Evolutionary conservation across 2,329 filamentous ascomycete species (phyloP), one percentile per base, ranked within the genome.

Genomic region (Claviceps pazoutovae): DNA sequence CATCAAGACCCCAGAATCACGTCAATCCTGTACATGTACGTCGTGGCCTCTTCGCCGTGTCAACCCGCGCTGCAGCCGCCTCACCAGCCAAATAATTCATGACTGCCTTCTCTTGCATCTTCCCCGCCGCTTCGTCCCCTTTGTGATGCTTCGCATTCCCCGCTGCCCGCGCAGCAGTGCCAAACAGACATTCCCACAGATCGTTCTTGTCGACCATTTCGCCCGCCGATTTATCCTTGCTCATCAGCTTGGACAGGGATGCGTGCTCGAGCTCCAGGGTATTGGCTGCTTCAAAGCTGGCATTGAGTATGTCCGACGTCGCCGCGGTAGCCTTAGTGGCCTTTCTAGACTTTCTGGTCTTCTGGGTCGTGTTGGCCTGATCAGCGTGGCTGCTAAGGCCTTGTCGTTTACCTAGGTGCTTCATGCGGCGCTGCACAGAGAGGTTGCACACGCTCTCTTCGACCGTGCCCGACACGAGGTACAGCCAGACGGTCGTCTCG

Each of bases 401-500:
- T n/a, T 3, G 42, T 44, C 21, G 51, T 43, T 53, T 56, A 8
- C 58, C 75, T 64, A 96, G 84, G 62, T 96, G 88, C 52, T 84
- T 80, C 59, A 95, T 71, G 3, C 91, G 82, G 30, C 89, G 77
- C 54, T 77, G 74, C 1, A 95, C 88, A 0, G 88, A 93, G 37
- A 96, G 78, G 54, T 90, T 81, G 68, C 97, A 89, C 56, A 97
- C 94, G 1, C 85, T 85, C 68, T 95, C 85, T 63, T 98, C 93
- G 0, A 97, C 88, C 0, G 91, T 95, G 49, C 86, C 87, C 16
- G 84, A 81, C n/a, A 96, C 79, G 2, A 97, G 76, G 64, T 97
- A 97, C 66, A 96, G 84, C 86, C 90, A 97, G 1, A 97, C 89
- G 0, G 88, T 95, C 0, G 93, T 98, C 57, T 86, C 78, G 49